Base-by-base conservation (phyloP, 1,139 yeast genomes). In the Geotrichum armillariae region DNA sequence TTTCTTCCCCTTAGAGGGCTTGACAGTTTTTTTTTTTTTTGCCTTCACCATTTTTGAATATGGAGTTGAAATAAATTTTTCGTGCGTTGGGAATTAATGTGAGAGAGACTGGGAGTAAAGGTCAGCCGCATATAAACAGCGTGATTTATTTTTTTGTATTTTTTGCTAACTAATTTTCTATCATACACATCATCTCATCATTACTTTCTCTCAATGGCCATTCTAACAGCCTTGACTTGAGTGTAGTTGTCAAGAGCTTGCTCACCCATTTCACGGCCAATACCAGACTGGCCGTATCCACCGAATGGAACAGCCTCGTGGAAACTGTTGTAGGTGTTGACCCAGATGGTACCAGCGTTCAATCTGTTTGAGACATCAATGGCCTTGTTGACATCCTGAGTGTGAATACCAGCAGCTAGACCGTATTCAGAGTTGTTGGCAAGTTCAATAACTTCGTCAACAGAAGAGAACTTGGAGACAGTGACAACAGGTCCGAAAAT, bases 231-330 rank as follows among this genome's bases (percentile, higher is more conserved):
- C 79, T 87, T 87, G 63, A 74, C 74, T 73, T 87, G 93, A 56
- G 86, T 79, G 77, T 88, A 88, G 79, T 83, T 85, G 60, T 83
- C 87, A 62, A 88, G 78, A 49, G 90, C 94, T 58, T 73, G 74
- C 54, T 74, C 75, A 69, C 96, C 96, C 83, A 88, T 82, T 77
- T 88, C 96, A 74, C 95, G 85, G 66, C 96, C 96, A 67, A 85
- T 80, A 72, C 96, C 96, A 54, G 94, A 85, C 71, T 83, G 81
- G 67, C 84, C 83, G 79, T 74, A 87, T 60, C 96, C 96, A 66
- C 96, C 96, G 58, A 80, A 80, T 56, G 85, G 85, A 66, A 86
- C 84, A 71, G 79, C 77, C 61, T 79, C 80, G 72, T 87, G 87
- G 83, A 86, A 83, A 64, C 83, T 88, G 70, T 88, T 88, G 76